Evolutionary conservation across 805 yeast genomes (phyloP), one percentile per base, ranked within the genome.

Genomic region (Ogataea dorogensis): DNA sequence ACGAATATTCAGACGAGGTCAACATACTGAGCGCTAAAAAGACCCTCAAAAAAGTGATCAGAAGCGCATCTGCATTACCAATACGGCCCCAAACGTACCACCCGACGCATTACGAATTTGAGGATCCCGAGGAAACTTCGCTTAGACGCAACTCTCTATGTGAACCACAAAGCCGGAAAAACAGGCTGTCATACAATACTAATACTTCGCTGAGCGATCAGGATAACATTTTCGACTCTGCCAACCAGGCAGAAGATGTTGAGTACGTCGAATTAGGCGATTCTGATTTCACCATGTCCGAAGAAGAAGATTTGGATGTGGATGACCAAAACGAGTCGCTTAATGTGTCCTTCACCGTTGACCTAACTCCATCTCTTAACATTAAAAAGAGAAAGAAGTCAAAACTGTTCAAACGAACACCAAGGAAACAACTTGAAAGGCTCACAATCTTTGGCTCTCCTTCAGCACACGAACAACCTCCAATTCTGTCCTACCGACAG

Each of bases 1-100:
- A 51, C 34, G 77, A 73, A 48, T 73, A 74, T 49, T 72, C 77
- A 2, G 81, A 75, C 54, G 75, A 73, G 31, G 65, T 70, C 38
- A 65, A 75, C 44, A 75, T 75, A 17, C 65, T 67, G 45, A 65
- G 58, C 42, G 75, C 77, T 17, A 64, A 64, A 43, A 68, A 69
- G 40, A 63, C 66, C 47, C 54, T 75, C 19, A 58, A 51, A 34
- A 44, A 52, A 17, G 56, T 61, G 11, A 56, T 61, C 14, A 42
- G 63, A 26, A 53, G 58, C 38, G 60, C 59, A 5, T 61, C 65
- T 21, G 61, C 64, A 1, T 38, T 46, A 25, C 63, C 61, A 6
- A 55, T 59, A 7, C 39, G 59, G 24, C 53, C 57, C 2, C 44
- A 39, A 15, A 35, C 40, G 5, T 26, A 29, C 17, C 33, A 36